A percentile compares a stretch with the other conserved stretches of the same genome.
phyloP scores from a whole-genome alignment of 257 asterid species.

The Przewalskia tangutica region DNA sequence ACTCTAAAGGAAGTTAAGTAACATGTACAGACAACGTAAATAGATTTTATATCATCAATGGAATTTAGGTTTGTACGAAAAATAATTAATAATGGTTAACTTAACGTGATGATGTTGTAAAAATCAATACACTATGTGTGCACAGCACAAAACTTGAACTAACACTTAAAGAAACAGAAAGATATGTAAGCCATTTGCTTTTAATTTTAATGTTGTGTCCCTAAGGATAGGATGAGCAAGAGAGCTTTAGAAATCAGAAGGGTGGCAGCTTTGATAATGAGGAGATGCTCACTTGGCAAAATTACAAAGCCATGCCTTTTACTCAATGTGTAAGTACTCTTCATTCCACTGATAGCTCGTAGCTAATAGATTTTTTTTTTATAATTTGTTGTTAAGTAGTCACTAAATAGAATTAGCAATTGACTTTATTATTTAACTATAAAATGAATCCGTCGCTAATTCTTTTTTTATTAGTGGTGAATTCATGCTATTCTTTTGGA shows the following conservation, averaged over 20 bases:
- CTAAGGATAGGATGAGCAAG: conserved; percentile 64
- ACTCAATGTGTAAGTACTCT: conserved; percentile 66
- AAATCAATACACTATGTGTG: too few species aligned
- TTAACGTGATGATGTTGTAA: too few species aligned
- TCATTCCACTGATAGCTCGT: not conserved
- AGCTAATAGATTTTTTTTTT: too few species aligned
- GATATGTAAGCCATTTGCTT: not conserved
- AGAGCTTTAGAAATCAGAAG: conserved; percentile 33
- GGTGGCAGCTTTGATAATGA: conserved; percentile 16
- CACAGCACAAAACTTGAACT: not conserved
- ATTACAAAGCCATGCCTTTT: conserved; percentile 75
- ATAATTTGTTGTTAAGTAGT: too few species aligned
- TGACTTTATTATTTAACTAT: too few species aligned
- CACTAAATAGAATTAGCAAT: too few species aligned
- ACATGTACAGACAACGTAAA: not conserved
- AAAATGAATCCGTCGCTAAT: too few species aligned
- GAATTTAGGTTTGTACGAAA: not conserved
- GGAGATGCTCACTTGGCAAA: conserved; percentile 68
- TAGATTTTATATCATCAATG: too few species aligned
- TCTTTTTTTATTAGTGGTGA: too few species aligned
- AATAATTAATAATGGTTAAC: too few species aligned
- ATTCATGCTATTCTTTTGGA: not conserved
- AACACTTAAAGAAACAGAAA: not conserved
- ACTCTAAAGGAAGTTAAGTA: not conserved
- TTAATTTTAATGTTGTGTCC: not conserved